Evolutionary conservation across 2,329 filamentous ascomycete genomes (phyloP).

Genomic region (Fusarium stilboides): DNA sequence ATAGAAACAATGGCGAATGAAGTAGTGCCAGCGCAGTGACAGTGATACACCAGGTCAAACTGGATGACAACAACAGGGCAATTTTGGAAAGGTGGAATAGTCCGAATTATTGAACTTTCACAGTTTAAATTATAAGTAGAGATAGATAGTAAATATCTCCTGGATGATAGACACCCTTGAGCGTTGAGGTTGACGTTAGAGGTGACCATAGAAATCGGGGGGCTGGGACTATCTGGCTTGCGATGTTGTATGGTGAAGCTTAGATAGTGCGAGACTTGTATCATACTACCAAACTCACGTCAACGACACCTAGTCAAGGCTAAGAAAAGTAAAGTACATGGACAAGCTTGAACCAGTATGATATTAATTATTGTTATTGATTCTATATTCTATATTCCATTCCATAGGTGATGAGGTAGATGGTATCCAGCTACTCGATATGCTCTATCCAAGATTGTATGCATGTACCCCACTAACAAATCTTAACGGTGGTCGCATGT

Average conservation of each 20-base stretch:
- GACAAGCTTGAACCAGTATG: background rate
- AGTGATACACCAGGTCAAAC: slow-evolving; percentile 2
- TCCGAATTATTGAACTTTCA: background rate
- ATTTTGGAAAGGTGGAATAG: background rate
- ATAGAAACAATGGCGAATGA: slow-evolving; percentile 2
- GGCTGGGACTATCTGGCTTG: slow-evolving; percentile 39
- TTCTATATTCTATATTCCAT: slow-evolving; percentile 22
- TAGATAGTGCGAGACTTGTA: slow-evolving; percentile 46
- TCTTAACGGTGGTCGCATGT: slow-evolving; percentile 43
- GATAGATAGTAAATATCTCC: background rate
- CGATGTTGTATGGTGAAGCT: slow-evolving; percentile 43
- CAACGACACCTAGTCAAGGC: too few relatives aligned
- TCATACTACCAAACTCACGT: too few relatives aligned
- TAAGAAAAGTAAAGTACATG: background rate
- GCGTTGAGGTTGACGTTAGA: background rate
- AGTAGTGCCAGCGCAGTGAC: slow-evolving; percentile 6
- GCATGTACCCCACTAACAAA: slow-evolving; percentile 49
- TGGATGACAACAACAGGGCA: background rate
- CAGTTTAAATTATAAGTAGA: background rate
- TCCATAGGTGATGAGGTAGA: slow-evolving; percentile 6
- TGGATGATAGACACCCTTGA: background rate
- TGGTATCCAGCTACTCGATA: slow-evolving; percentile 5
- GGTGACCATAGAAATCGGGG: slow-evolving; percentile 42
- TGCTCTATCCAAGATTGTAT: background rate
- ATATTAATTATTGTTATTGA: slow-evolving; percentile 13